A percentile compares a stretch with the other conserved stretches of the same genome.
Conservation (phyloP, 225 moss, liverwort and hornwort species). For the Antitrichia curtipendula region DNA sequence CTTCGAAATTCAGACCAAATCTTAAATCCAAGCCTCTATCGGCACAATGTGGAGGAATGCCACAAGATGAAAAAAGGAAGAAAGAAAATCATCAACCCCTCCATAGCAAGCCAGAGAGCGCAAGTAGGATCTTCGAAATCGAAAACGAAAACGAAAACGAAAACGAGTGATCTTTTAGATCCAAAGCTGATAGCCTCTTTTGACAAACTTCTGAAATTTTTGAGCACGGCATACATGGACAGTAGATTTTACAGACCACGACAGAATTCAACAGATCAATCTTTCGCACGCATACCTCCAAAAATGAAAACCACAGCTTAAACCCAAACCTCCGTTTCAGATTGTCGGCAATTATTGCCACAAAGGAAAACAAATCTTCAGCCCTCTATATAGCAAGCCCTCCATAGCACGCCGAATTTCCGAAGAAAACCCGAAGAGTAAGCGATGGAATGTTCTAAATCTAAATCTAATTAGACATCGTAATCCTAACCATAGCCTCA, state of each 20-base stretch:
- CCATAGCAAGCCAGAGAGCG: neutral
- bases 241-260: neutral
- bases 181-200: neutral
- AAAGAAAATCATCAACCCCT: neutral
- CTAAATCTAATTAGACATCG: neutral
- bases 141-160: neutral
- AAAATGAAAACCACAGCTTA: neutral
- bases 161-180: neutral
- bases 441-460: neutral
- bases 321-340: neutral
- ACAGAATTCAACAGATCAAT: neutral
- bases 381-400: neutral
- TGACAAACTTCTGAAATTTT: neutral
- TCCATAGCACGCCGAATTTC: neutral
- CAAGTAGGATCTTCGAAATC: neutral
- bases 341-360: neutral
- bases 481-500: neutral
- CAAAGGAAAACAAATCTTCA: neutral
- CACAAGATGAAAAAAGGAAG: neutral
- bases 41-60: neutral
- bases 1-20: neutral
- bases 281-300: neutral
- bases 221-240: neutral
- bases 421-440: neutral
- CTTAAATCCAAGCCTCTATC: neutral